Evolutionary conservation across 495 filamentous ascomycete genomes (phyloP).

Genomic region (Daldinia bambusicola): DNA sequence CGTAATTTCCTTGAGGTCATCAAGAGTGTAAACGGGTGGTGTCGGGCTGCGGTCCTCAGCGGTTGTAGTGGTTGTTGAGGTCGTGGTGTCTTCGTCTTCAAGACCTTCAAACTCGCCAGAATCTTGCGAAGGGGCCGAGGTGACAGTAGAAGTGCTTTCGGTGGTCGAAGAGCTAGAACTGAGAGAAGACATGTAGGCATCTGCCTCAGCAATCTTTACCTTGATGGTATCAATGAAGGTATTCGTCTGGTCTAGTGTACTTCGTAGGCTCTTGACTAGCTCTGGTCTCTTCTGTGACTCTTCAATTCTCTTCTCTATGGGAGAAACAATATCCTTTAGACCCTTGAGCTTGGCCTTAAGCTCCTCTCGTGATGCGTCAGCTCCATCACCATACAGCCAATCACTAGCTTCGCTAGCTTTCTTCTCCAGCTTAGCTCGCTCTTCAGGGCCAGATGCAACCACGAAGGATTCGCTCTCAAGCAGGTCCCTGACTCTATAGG

Average conservation of each 20-base stretch:
- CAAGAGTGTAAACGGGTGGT: conserved; percentile 66
- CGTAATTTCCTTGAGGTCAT: conserved; percentile 69
- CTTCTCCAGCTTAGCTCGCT: conserved; percentile 69
- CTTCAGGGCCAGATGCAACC: conserved; percentile 69
- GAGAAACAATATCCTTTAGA: conserved; percentile 74
- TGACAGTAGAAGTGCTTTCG: conserved; percentile 51
- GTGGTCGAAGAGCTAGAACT: conserved; percentile 55
- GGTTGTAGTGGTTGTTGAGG: conserved; percentile 52
- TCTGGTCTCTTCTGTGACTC: conserved; percentile 74
- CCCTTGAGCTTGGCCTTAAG: conserved; percentile 77
- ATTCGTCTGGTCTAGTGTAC: conserved; percentile 67
- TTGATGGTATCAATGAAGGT: conserved; percentile 63
- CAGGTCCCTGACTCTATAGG: conserved; percentile 87
- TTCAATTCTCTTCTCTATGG: conserved; percentile 72
- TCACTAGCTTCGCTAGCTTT: conserved; percentile 75
- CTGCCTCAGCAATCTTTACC: conserved; percentile 58
- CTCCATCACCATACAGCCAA: conserved; percentile 91
- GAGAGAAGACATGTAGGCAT: conserved; percentile 58
- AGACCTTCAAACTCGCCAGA: conserved; percentile 69
- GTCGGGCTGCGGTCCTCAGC: conserved; percentile 56
- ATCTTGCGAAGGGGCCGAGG: conserved; percentile 53
- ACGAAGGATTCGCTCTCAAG: conserved; percentile 79
- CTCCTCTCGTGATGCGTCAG: conserved; percentile 73
- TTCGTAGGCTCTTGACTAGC: conserved; percentile 69
- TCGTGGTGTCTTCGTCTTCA: conserved; percentile 64